phyloP scores from a whole-genome alignment of 2,329 filamentous ascomycete species.

The Fusarium illudens region DNA sequence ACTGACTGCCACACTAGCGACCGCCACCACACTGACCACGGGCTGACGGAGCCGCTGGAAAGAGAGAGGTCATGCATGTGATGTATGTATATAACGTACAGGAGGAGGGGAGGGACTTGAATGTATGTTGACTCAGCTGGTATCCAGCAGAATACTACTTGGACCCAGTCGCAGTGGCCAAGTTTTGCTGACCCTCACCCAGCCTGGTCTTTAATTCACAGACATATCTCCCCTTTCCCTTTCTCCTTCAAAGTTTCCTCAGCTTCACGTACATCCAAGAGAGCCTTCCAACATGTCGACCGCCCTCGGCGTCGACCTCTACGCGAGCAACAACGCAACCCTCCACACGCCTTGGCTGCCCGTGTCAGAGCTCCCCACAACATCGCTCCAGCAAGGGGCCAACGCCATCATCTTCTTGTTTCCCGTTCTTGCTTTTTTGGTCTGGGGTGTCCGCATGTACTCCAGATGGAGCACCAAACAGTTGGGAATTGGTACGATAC shows the following conservation, averaged over 20 bases:
- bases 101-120: neutral
- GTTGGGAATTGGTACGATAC: conserved; percentile 28
- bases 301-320: neutral
- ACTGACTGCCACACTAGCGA: neutral
- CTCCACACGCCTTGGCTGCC: conserved; percentile 22
- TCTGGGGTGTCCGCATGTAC: conserved; percentile 28
- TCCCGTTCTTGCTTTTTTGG: conserved; percentile 23
- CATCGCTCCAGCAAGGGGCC: conserved; percentile 25
- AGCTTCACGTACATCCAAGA: neutral
- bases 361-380: conserved; percentile 22
- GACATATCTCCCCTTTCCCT: neutral
- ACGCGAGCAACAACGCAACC: neutral
- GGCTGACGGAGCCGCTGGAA: neutral
- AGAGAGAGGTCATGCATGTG: neutral
- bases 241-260: neutral
- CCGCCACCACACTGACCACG: neutral
- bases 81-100: neutral
- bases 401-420: conserved; percentile 32
- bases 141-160: neutral
- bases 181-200: neutral
- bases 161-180: neutral
- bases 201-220: neutral
- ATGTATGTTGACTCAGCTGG: neutral
- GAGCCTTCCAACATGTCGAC: neutral
- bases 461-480: conserved; percentile 29